A percentile compares a stretch with the other conserved stretches of the same genome.
phyloP scores from a whole-genome alignment of 805 yeast genomes.

The Starmerella apicola region DNA sequence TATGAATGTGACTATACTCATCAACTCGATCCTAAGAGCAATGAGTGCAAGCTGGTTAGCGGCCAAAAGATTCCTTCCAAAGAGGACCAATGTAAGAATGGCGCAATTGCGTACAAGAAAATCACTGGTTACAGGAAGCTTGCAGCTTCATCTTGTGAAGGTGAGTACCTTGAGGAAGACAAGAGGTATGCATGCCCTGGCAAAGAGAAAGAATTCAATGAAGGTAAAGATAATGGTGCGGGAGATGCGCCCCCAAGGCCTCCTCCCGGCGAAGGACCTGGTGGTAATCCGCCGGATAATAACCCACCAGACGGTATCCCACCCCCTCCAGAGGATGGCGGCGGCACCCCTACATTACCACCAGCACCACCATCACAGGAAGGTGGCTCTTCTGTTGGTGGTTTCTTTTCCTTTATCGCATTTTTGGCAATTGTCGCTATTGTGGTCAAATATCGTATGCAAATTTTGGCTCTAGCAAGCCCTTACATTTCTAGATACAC shows the following conservation, averaged over 20 bases:
- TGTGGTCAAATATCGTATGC: background rate
- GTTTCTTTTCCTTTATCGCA: background rate
- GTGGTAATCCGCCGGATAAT: background rate
- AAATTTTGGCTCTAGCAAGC: too few species aligned
- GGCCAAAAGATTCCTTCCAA: slow-evolving; percentile 47
- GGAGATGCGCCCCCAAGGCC: too few species aligned
- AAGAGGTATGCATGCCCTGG: slow-evolving; percentile 78
- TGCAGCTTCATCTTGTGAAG: slow-evolving; percentile 74
- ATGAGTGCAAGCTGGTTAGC: slow-evolving; percentile 71
- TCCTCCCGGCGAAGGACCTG: background rate
- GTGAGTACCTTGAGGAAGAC: slow-evolving; percentile 53
- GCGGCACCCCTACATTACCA: background rate
- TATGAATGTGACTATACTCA: slow-evolving; percentile 91
- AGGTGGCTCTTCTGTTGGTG: background rate
- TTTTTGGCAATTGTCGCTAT: background rate
- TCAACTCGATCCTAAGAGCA: slow-evolving; percentile 47
- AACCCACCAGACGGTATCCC: background rate
- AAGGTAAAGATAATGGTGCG: slow-evolving; percentile 6
- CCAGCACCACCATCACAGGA: too few species aligned
- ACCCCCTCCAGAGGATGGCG: background rate
- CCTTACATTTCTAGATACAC: background rate
- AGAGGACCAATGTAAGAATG: slow-evolving; percentile 18
- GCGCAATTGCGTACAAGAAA: slow-evolving; percentile 51
- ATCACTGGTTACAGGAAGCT: slow-evolving; percentile 88
- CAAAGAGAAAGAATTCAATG: slow-evolving; percentile 48